Conservation (phyloP, 495 filamentous ascomycete species). For the Aspergillus sclerotioniger region DNA sequence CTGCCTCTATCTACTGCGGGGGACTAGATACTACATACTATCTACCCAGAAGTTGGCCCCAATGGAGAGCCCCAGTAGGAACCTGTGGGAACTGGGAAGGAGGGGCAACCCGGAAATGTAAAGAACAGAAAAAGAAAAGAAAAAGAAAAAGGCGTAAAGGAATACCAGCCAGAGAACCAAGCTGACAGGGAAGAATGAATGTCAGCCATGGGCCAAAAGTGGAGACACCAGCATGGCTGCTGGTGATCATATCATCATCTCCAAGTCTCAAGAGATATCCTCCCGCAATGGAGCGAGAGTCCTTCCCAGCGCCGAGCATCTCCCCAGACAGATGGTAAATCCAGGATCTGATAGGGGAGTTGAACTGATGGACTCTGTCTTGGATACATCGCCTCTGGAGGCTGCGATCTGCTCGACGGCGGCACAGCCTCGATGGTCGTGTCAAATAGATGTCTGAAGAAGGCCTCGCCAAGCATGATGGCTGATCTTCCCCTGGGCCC, state of each 20-base stretch:
- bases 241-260: no score
- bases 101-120: neutral
- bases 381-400: neutral
- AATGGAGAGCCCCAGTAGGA: neutral
- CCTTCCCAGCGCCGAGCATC: neutral
- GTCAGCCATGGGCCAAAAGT: neutral
- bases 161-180: neutral
- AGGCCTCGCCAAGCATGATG: neutral
- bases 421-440: constrained; percentile 6
- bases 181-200: neutral
- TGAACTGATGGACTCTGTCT: neutral
- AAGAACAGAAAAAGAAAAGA: neutral
- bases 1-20: neutral
- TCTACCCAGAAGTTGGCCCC: neutral
- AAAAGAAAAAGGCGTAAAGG: neutral
- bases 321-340: neutral
- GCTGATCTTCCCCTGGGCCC: neutral
- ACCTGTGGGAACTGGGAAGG: neutral
- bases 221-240: neutral
- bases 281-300: neutral
- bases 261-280: neutral
- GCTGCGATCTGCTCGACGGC: neutral
- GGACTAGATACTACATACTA: neutral
- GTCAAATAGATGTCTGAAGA: neutral
- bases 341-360: constrained; percentile 1